Evolutionary conservation across 169 alveolate genomes (phyloP), one percentile per base, ranked within the genome.

Genomic region (Ichthyophthirius multifiliis): DNA sequence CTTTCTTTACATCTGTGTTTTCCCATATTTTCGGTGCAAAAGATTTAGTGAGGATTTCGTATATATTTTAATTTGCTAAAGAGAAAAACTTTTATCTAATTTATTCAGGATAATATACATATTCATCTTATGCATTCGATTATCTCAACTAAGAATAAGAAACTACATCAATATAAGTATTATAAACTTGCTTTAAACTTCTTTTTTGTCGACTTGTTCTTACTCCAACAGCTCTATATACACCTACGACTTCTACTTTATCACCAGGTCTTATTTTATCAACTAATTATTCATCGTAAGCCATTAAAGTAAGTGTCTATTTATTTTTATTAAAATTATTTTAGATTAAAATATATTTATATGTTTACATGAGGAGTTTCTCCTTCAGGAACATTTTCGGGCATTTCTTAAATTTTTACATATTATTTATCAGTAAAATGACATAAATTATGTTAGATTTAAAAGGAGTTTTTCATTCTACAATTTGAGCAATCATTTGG

Each of bases 11-110:
- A 84, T 98, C 99, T 16, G 97, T 98, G 43, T 96, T 93, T 73
- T 98, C 99, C 97, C 98, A 97, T 46, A 99, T 97, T 27, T 98
- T 92, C 13, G 99, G 99, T 5, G 99, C 99, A 55, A 99, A 90
- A 12, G 99, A 95, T 76, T 95, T 97, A 44, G 96, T 95, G 27
- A 99, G 92, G 75, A 88, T 89, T 48, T 97, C 98, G 89, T 97
- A 97, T n/a, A 96, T 90, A 77, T 96, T 92, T 0, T 96, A 94
- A 65, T 89, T 67, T 27, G 95, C 83, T 65, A 95, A 88, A 75
- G 79, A 83, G 74, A 83, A 83, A 65, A 94, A 88, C 83, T 83
- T 95, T 89, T 81, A 91, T 76, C 87, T 91, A 84, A 85, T 92
- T 65, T 93, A 95, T 74, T 91, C 97, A 85, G 93, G 91, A 67